Evolutionary conservation across 2,329 filamentous ascomycete species (phyloP).

Genomic region (Decorospora gaudefroyi): DNA sequence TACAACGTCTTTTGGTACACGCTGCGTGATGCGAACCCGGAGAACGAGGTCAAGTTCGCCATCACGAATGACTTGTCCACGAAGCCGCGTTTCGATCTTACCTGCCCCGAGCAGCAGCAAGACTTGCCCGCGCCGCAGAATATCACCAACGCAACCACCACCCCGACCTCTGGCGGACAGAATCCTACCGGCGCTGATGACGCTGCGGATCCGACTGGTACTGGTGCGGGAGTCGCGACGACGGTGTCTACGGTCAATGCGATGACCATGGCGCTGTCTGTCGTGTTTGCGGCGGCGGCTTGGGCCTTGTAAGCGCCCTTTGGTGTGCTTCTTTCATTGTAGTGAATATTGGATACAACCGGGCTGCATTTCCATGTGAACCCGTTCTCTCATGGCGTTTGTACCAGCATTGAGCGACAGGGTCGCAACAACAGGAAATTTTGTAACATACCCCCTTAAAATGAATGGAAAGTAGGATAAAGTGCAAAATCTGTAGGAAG

Average conservation of each 20-base stretch:
- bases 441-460: constrained; percentile 5
- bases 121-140: constrained; percentile 22
- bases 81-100: constrained; percentile 59
- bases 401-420: constrained; percentile 6
- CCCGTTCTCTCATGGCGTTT: not conserved
- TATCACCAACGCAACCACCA: constrained; percentile 23
- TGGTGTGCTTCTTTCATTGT: too few relatives aligned
- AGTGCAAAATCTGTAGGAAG: constrained; percentile 2
- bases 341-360: too few relatives aligned
- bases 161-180: constrained; percentile 6
- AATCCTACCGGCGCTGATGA: constrained; percentile 5
- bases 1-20: constrained; percentile 46
- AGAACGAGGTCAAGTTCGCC: constrained; percentile 63
- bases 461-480: not conserved
- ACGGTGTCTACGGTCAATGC: constrained; percentile 29
- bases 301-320: constrained; percentile 28
- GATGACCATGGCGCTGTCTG: constrained; percentile 33
- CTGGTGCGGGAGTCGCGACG: constrained; percentile 17
- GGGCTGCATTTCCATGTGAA: constrained; percentile 3
- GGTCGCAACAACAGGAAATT: constrained; percentile 6
- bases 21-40: constrained; percentile 54
- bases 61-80: constrained; percentile 60
- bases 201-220: constrained; percentile 2
- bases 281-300: constrained; percentile 32
- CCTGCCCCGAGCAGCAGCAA: constrained; percentile 48